These are phyloP conservation scores for Galerina marginata DNA, from an alignment of 768 basidiomycete genomes.

Conservation along the genomic window DNA sequence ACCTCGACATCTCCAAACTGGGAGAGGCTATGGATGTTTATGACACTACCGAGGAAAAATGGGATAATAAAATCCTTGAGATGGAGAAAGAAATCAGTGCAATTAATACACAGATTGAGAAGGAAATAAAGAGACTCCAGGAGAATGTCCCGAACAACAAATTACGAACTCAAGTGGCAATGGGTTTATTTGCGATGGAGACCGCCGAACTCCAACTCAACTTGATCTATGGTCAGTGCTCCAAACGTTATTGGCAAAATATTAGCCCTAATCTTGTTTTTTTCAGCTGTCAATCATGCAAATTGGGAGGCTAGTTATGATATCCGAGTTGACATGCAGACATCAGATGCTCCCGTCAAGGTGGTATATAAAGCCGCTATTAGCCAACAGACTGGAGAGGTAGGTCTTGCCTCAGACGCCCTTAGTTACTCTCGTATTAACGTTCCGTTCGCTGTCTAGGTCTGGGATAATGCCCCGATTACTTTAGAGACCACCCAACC, in stretches of 20 bases:
- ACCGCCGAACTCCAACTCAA: constrained; percentile 39
- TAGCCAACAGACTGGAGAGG: constrained; percentile 43
- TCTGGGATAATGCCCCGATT: constrained; percentile 33
- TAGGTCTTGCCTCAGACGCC: constrained; percentile 8
- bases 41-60: constrained; percentile 14
- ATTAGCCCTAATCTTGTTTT: neutral
- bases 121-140: constrained; percentile 12
- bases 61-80: constrained; percentile 27
- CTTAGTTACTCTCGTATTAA: neutral
- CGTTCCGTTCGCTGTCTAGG: constrained; percentile 15
- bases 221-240: constrained; percentile 39
- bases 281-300: constrained; percentile 28
- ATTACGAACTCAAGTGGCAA: constrained; percentile 14
- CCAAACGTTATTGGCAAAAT: neutral
- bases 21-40: constrained; percentile 20
- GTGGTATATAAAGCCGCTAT: constrained; percentile 44
- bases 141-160: constrained; percentile 21
- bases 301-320: constrained; percentile 43
- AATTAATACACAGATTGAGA: constrained; percentile 21
- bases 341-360: constrained; percentile 30
- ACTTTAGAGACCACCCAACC: constrained; percentile 41
- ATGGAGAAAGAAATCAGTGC: constrained; percentile 20
- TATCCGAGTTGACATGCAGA: constrained; percentile 42
- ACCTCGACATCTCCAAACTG: constrained; percentile 20
- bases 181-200: constrained; percentile 38